A percentile compares a stretch with the other conserved stretches of the same genome.
These are phyloP conservation scores for Colletotrichum falcatum DNA, from an alignment of 2,329 filamentous ascomycete genomes.

Conservation along the genomic window DNA sequence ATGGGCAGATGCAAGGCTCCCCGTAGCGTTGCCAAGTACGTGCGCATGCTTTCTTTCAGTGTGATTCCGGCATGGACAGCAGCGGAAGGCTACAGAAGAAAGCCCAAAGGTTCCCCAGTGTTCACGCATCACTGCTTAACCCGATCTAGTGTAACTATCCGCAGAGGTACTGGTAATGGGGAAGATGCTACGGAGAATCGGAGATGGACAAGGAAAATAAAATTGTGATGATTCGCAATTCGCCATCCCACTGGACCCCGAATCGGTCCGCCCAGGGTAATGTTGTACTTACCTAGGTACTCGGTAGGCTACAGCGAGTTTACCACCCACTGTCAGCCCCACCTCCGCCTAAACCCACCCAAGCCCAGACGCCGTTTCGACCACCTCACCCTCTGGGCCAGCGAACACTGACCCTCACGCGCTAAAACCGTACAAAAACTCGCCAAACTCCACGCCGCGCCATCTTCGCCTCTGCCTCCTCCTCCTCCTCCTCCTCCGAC, in stretches of 20 bases:
- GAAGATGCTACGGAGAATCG: too few relatives aligned
- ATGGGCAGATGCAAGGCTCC: background rate
- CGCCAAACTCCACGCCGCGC: conserved; percentile 31
- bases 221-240: conserved; percentile 30
- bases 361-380: conserved; percentile 31
- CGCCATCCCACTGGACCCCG: conserved; percentile 37
- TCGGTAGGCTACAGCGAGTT: too few relatives aligned
- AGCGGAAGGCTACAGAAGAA: conserved; percentile 28
- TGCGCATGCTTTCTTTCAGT: background rate
- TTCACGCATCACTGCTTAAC: background rate
- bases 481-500: conserved; percentile 2
- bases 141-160: background rate
- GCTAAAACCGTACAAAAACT: conserved; percentile 37
- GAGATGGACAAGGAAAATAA: background rate
- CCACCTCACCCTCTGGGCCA: conserved; percentile 36
- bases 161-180: too few relatives aligned
- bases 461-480: conserved; percentile 21
- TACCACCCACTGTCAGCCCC: background rate
- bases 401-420: conserved; percentile 17
- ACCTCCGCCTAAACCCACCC: conserved; percentile 30
- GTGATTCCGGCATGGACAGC: background rate
- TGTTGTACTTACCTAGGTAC: too few relatives aligned
- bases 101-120: conserved; percentile 2
- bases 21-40: background rate
- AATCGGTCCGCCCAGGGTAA: conserved; percentile 1